Evolutionary conservation across 2,329 filamentous ascomycete species (phyloP).

Genomic region (Aspergillus ibericus): DNA sequence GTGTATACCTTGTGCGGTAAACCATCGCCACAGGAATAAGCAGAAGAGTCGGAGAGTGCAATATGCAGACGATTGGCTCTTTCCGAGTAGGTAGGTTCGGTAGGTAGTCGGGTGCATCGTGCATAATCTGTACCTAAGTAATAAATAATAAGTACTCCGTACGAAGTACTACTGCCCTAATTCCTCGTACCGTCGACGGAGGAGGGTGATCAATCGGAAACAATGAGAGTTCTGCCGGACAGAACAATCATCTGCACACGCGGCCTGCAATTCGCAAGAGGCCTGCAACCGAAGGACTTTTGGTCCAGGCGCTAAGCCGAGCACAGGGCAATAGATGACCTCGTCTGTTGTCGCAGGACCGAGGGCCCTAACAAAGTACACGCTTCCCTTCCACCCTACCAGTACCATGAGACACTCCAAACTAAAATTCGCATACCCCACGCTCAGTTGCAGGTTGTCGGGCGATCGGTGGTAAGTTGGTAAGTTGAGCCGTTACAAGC

Average conservation of each 20-base stretch:
- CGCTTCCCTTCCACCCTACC: constrained; percentile 2
- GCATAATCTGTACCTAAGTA: neutral
- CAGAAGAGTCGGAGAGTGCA: neutral
- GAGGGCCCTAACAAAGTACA: constrained; percentile 8
- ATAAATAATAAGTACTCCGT: neutral
- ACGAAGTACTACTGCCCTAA: too few relatives aligned
- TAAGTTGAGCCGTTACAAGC: constrained; percentile 12
- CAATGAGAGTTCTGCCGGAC: neutral
- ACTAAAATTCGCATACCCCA: constrained; percentile 24
- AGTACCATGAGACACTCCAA: neutral
- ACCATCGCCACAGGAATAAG: neutral
- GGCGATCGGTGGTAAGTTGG: constrained; percentile 16
- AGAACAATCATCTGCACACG: constrained; percentile 2
- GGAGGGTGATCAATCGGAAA: neutral
- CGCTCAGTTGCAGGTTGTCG: constrained; percentile 15
- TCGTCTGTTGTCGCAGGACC: neutral
- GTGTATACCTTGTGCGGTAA: neutral
- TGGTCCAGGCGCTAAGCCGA: constrained; percentile 9
- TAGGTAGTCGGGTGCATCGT: neutral
- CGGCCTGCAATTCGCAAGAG: constrained; percentile 5
- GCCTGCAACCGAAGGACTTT: constrained; percentile 10
- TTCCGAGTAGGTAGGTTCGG: neutral
- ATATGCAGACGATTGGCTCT: neutral
- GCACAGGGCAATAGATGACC: constrained; percentile 16
- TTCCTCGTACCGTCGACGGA: too few relatives aligned